phyloP scores from a whole-genome alignment of 2,329 filamentous ascomycete genomes.

The Curvularia sp. region DNA sequence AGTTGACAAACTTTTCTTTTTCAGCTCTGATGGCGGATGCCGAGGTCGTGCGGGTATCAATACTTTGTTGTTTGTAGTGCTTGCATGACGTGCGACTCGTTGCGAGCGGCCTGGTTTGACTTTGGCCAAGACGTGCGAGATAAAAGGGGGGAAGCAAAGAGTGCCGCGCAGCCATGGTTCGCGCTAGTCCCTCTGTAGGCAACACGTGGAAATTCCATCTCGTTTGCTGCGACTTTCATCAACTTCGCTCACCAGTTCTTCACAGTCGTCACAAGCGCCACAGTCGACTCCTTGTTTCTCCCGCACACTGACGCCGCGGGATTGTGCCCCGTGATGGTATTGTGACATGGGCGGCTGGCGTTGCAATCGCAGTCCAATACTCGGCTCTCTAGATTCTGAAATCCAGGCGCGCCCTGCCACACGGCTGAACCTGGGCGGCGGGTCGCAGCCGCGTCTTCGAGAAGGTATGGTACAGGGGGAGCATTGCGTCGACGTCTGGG shows the following conservation, averaged over 20 bases:
- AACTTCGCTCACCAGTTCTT: conserved; percentile 1
- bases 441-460: conserved; percentile 13
- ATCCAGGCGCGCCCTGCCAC: conserved; percentile 11
- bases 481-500: conserved; percentile 3
- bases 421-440: conserved; percentile 14
- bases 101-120: conserved; percentile 10
- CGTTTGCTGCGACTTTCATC: conserved; percentile 6
- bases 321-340: conserved; percentile 4
- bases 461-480: conserved; percentile 7
- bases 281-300: not conserved
- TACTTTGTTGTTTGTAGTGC: conserved; percentile 11
- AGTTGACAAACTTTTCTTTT: not conserved
- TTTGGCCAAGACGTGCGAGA: conserved; percentile 9
- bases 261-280: not conserved
- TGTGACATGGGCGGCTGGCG: conserved; percentile 2
- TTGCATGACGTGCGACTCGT: conserved; percentile 5
- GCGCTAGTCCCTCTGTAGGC: conserved; percentile 9
- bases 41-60: conserved; percentile 1
- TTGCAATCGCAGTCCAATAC: conserved; percentile 4
- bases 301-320: conserved; percentile 2
- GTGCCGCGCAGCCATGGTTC: conserved; percentile 10
- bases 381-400: conserved; percentile 1
- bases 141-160: conserved; percentile 13
- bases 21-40: not conserved
- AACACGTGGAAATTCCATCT: conserved; percentile 1